Base-by-base conservation (phyloP, 495 filamentous ascomycete genomes). In the Penicillium paxilli region DNA sequence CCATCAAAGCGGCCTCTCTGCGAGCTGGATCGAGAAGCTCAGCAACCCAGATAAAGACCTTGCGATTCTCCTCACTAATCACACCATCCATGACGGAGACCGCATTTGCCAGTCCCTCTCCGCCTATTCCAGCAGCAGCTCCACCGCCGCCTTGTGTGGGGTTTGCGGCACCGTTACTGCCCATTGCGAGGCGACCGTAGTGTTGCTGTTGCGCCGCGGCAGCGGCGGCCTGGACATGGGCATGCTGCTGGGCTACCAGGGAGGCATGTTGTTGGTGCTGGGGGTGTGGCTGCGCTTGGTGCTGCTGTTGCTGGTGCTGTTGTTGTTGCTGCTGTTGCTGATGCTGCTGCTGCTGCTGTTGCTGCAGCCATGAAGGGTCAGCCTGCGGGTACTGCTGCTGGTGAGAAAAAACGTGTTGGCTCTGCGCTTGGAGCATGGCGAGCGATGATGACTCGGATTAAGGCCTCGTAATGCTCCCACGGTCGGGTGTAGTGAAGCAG, bases 31-130 rank as follows among this genome's bases (percentile, higher is more conserved):
- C 93, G 60, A 98, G 81, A 40, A 98, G 78, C 65, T 99, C 93
- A 38, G 91, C 87, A 56, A 98, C 93, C 84, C 92, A 97, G 57
- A 86, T 86, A 62, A 98, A 82, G 14, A 96, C 91, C 47, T 93
- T 84, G 61, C 90, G 82, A 67, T 96, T 96, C 63, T 99, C 94
- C 64, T 98, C 95, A 38, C 87, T 89, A 49, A 92, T 80, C 44
- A 73, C 77, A 48, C 69, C 78, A 67, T 77, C 90, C 75, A 73
- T 72, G 62, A 71, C 71, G 32, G 68, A 72, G 57, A 73, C 76
- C 66, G 82, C 61, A 56, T 66, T 69, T 3, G 75, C 59, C 62
- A 77, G 53, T 33, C 78, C 79, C 65, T 87, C 83, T 58, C 75
- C 75, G 47, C 75, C 74, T 45, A 80, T 73, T 49, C 80, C 65